phyloP scores from a whole-genome alignment of 2,329 filamentous ascomycete genomes.

The Metarhizium sp. region DNA sequence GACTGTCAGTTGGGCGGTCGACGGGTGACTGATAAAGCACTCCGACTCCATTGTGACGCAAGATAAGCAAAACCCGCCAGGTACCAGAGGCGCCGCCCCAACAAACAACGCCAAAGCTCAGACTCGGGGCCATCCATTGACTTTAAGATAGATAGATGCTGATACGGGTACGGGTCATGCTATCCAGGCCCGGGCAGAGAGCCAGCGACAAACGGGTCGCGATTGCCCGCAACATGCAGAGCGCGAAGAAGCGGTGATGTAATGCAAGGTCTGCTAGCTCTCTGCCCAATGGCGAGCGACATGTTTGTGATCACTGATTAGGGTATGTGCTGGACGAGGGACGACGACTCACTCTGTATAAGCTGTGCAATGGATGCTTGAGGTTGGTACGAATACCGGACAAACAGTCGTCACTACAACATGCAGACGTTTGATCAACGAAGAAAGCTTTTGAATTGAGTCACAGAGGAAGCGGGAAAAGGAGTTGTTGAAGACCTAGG shows the following conservation, averaged over 20 bases:
- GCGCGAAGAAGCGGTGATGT: neutral
- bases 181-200: neutral
- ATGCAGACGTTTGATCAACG: neutral
- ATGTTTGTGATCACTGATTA: neutral
- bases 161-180: neutral
- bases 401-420: slow-evolving; percentile 1
- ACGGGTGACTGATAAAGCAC: slow-evolving; percentile 5
- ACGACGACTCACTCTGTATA: slow-evolving; percentile 3
- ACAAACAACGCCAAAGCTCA: neutral
- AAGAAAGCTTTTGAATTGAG: neutral
- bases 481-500: neutral
- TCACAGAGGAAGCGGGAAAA: neutral
- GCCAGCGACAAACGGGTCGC: neutral
- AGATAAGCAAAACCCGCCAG: slow-evolving; percentile 6
- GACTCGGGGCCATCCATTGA: neutral
- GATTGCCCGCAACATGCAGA: neutral
- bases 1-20: neutral
- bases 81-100: neutral
- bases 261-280: neutral
- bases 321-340: neutral
- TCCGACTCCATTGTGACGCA: neutral
- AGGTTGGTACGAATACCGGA: neutral
- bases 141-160: neutral
- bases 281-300: neutral
- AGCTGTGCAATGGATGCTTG: slow-evolving; percentile 4